These are phyloP conservation scores for Penicillium daleae DNA, from an alignment of 495 filamentous ascomycete genomes.

Conservation along the genomic window DNA sequence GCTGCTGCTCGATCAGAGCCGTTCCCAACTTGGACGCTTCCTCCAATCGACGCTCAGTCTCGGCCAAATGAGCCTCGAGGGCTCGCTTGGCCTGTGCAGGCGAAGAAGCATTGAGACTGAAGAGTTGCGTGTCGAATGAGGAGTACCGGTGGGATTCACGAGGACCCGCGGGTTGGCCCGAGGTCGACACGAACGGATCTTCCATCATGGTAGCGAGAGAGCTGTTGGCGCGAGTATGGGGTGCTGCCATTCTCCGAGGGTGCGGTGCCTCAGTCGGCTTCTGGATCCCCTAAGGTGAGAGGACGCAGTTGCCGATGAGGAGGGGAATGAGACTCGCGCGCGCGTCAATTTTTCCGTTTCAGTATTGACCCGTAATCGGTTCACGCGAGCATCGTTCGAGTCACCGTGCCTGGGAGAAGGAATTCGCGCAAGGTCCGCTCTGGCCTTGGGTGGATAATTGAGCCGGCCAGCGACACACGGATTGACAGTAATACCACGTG, in stretches of 20 bases:
- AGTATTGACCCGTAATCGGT: slow-evolving; percentile 9
- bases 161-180: slow-evolving; percentile 37
- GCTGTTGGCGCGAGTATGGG: slow-evolving; percentile 23
- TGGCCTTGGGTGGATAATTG: slow-evolving; percentile 12
- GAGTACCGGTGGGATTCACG: slow-evolving; percentile 71
- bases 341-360: slow-evolving; percentile 19
- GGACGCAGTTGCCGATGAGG: slow-evolving; percentile 34
- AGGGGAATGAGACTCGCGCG: slow-evolving; percentile 27
- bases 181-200: slow-evolving; percentile 58
- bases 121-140: slow-evolving; percentile 75
- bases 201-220: slow-evolving; percentile 47
- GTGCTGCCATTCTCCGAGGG: slow-evolving; percentile 25
- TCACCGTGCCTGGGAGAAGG: slow-evolving; percentile 10
- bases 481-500: slow-evolving; percentile 18
- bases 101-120: slow-evolving; percentile 76
- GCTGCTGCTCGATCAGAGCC: slow-evolving; percentile 81
- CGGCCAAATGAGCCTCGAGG: slow-evolving; percentile 85
- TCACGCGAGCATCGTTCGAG: slow-evolving; percentile 45
- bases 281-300: slow-evolving; percentile 31
- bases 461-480: slow-evolving; percentile 46
- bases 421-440: slow-evolving; percentile 15
- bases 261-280: slow-evolving; percentile 26
- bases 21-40: slow-evolving; percentile 88
- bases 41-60: slow-evolving; percentile 88
- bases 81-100: slow-evolving; percentile 86